Evolutionary conservation across 768 basidiomycete genomes (phyloP), one percentile per base, ranked within the genome.

Genomic region (Kwoniella bestiolae): DNA sequence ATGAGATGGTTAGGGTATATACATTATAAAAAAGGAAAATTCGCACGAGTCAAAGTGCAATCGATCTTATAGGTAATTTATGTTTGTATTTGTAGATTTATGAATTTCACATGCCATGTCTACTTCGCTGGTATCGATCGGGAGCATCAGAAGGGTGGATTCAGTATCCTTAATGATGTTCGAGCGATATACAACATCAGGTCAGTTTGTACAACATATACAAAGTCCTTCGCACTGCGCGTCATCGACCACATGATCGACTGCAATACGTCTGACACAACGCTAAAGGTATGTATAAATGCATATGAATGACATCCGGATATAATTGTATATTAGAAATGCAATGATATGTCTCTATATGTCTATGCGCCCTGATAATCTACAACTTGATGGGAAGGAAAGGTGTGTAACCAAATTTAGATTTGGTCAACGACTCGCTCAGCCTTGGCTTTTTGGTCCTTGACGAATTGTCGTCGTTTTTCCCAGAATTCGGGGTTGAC

Each of bases 401-500:
- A 26, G 5, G 16, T 16, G 14, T 16, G 3, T 2, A 29, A 47
- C 25, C 14, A 5, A 60, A n/a, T n/a, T 66, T 66, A 66, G 52
- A 66, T 66, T 23, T 38, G 41, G 52, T 66, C 65, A 59, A 66
- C 65, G 45, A 45, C 59, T 55, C 65, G 58, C 41, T 59, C 21
- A 41, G 8, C 18, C 31, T 55, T 47, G 50, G 56, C 53, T 34
- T 61, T 25, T 50, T 61, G 56, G 5, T 64, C 55, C 14, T 35
- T 56, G 45, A 49, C 50, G 28, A 28, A 14, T 34, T 50, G 38
- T 34, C 38, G 32, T 66, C 65, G 65, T 52, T 66, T 66, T 25
- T 60, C 65, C 65, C 65, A 66, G 65, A 66, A 66, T 23, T 66
- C 65, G 25, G 34, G 57, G 58, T 66, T 60, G 32, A 60, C 49